These are phyloP conservation scores for Pezicula neosporulosa DNA, from an alignment of 2,329 filamentous ascomycete genomes.

Conservation along the genomic window DNA sequence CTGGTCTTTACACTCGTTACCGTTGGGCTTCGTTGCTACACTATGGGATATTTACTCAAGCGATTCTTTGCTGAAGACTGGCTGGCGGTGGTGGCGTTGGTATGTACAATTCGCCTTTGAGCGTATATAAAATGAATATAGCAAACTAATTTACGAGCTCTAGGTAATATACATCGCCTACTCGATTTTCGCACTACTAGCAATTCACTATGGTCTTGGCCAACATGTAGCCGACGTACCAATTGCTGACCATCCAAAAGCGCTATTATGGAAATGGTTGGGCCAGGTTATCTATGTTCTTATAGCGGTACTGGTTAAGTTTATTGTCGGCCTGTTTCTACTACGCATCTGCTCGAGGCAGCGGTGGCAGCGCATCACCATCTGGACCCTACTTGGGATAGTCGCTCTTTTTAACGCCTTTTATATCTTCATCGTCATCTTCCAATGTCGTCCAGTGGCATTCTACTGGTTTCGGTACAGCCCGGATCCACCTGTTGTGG, in stretches of 20 bases:
- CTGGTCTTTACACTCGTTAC: constrained; percentile 31
- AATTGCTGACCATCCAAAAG: constrained; percentile 3
- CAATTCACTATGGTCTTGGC: constrained; percentile 13
- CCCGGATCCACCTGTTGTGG: constrained; percentile 12
- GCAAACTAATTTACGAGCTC: not conserved
- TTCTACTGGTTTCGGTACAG: constrained; percentile 31
- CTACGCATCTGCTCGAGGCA: constrained; percentile 23
- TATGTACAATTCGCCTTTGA: constrained; percentile 20
- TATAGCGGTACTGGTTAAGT: constrained; percentile 31
- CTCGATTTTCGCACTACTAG: constrained; percentile 5
- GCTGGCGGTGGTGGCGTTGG: constrained; percentile 41
- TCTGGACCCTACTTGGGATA: constrained; percentile 26
- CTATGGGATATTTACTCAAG: constrained; percentile 38
- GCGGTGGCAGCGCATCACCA: constrained; percentile 24
- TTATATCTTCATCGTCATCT: constrained; percentile 30
- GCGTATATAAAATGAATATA: too few relatives aligned
- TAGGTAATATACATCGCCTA: constrained; percentile 11
- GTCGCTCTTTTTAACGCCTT: constrained; percentile 30
- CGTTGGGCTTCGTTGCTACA: constrained; percentile 38
- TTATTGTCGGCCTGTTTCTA: constrained; percentile 31
- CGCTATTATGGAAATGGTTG: constrained; percentile 21
- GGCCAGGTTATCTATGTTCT: constrained; percentile 31
- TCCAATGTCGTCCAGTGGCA: constrained; percentile 30
- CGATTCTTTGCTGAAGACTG: constrained; percentile 42
- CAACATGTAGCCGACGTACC: constrained; percentile 10